phyloP scores from a whole-genome alignment of 305 asterid species.

The Vinca major region DNA sequence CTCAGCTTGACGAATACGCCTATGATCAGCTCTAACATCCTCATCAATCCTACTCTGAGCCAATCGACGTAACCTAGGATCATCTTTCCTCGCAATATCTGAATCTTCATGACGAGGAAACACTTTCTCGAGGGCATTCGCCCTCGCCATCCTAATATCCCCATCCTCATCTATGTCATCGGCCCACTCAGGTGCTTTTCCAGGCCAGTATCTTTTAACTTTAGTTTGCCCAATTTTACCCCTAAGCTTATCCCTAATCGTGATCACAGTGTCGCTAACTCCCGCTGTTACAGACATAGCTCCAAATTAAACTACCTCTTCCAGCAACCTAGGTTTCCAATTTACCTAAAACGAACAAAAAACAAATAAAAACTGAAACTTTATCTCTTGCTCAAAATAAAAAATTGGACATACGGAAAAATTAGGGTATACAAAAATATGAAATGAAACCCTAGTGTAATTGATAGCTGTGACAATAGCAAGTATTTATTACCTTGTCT shows the following conservation, averaged over 20 bases:
- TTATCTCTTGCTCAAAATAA: not conserved
- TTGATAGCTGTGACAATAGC: not conserved
- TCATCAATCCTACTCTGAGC: constrained; percentile 75
- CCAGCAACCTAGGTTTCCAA: not conserved
- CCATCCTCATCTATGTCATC: constrained; percentile 72
- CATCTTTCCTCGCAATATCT: constrained; percentile 51
- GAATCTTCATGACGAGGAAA: constrained; percentile 46
- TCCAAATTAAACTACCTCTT: constrained; percentile 13
- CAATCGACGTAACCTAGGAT: constrained; percentile 75
- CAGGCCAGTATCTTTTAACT: constrained; percentile 95
- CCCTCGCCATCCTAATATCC: constrained; percentile 49
- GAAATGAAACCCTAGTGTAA: not conserved
- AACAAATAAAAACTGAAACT: too few species aligned
- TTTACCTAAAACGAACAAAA: not conserved
- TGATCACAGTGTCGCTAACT: constrained; percentile 72
- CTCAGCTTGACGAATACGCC: constrained; percentile 92
- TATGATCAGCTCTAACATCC: constrained; percentile 77
- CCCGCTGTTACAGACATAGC: constrained; percentile 95
- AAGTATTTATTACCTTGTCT: not conserved
- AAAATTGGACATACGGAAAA: not conserved
- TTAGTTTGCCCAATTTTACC: constrained; percentile 92
- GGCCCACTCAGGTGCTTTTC: constrained; percentile 97
- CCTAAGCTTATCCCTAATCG: constrained; percentile 81
- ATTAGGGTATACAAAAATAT: not conserved
- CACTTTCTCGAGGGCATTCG: constrained; percentile 49